These are phyloP conservation scores for Hansenula sp. DNA, from an alignment of 1,139 yeast species.

Conservation along the genomic window DNA sequence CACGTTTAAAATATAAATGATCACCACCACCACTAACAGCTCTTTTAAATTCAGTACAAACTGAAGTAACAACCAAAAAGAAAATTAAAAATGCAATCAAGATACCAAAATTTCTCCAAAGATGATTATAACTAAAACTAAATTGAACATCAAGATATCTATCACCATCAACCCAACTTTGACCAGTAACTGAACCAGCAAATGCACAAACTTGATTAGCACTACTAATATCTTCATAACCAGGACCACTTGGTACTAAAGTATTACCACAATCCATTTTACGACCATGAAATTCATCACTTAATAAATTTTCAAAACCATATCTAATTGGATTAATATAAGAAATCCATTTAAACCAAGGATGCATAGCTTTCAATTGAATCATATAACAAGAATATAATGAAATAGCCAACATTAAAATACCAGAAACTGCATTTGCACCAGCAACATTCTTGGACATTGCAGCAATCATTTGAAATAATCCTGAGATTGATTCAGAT, in stretches of 20 bases:
- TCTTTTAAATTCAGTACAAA: constrained; percentile 34
- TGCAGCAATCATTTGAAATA: constrained; percentile 49
- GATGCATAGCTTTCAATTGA: constrained; percentile 56
- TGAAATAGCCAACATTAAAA: constrained; percentile 41
- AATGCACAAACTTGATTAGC: constrained; percentile 48
- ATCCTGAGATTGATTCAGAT: constrained; percentile 36
- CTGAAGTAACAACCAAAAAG: constrained; percentile 30
- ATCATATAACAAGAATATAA: constrained; percentile 53
- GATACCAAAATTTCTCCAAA: constrained; percentile 50
- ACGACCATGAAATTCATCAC: constrained; percentile 53
- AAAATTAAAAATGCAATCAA: constrained; percentile 35
- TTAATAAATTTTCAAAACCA: constrained; percentile 51
- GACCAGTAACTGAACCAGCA: constrained; percentile 38
- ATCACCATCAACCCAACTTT: constrained; percentile 40
- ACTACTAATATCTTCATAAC: constrained; percentile 35
- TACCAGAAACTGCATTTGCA: constrained; percentile 51
- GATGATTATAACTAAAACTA: constrained; percentile 34
- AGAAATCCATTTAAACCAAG: constrained; percentile 63
- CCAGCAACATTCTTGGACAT: constrained; percentile 40
- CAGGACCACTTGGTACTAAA: constrained; percentile 49
- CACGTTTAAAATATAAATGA: constrained; percentile 33
- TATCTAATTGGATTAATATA: constrained; percentile 54
- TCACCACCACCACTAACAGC: constrained; percentile 37
- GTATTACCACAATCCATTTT: constrained; percentile 43
- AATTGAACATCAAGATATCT: constrained; percentile 33